These are phyloP conservation scores for Naganishia friedmannii DNA, from an alignment of 768 basidiomycete genomes.

Conservation along the genomic window DNA sequence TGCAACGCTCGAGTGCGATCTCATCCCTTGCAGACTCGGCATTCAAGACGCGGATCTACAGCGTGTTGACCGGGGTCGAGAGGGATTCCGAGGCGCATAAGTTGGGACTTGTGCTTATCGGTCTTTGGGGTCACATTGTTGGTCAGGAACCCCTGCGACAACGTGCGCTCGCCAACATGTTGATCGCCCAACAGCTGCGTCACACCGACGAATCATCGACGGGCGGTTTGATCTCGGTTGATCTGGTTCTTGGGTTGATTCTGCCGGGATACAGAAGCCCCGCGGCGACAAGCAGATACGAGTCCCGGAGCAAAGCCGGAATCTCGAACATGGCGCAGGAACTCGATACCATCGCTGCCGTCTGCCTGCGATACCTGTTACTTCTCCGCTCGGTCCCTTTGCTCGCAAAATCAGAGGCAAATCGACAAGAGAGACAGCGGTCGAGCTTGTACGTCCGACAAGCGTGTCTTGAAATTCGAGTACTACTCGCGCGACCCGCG, in stretches of 20 bases:
- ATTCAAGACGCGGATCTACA: slow-evolving; percentile 45
- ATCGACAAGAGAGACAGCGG: slow-evolving; percentile 25
- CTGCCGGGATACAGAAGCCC: slow-evolving; percentile 35
- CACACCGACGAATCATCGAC: slow-evolving; percentile 35
- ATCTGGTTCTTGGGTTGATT: slow-evolving; percentile 42
- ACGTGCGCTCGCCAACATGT: slow-evolving; percentile 42
- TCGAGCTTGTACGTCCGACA: slow-evolving; percentile 13
- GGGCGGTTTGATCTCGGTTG: slow-evolving; percentile 36
- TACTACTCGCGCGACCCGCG: slow-evolving; percentile 41
- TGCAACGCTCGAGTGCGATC: slow-evolving; percentile 25
- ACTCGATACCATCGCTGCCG: slow-evolving; percentile 45
- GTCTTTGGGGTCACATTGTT: slow-evolving; percentile 46
- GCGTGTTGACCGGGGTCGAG: slow-evolving; percentile 36
- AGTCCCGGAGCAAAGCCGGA: background rate
- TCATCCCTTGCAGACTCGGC: slow-evolving; percentile 35
- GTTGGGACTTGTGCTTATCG: slow-evolving; percentile 48
- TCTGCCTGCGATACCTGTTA: slow-evolving; percentile 45
- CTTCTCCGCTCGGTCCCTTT: slow-evolving; percentile 36
- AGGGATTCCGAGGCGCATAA: slow-evolving; percentile 43
- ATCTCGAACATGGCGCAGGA: slow-evolving; percentile 34
- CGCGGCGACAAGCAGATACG: background rate
- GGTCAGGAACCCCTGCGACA: slow-evolving; percentile 40
- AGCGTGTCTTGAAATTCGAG: slow-evolving; percentile 35
- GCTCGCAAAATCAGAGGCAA: slow-evolving; percentile 18
- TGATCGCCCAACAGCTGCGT: slow-evolving; percentile 43